Conservation (phyloP, 768 basidiomycete species). For the Dacryopinax spathularia region DNA sequence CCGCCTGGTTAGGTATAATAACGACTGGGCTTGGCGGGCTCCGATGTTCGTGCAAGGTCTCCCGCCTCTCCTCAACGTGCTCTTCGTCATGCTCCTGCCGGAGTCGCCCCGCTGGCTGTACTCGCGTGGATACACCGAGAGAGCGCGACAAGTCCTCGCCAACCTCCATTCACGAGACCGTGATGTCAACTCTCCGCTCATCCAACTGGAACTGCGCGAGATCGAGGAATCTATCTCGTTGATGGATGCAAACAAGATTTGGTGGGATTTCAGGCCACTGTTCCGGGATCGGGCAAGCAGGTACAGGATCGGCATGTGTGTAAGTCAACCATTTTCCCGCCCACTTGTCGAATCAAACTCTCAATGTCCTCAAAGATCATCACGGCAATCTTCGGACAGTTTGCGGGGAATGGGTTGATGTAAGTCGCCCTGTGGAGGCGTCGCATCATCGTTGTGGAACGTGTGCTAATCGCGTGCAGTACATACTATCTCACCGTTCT, state of each 20-base stretch:
- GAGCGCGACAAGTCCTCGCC: conserved; percentile 35
- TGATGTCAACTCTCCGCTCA: conserved; percentile 36
- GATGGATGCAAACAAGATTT: conserved; percentile 26
- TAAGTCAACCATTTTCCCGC: neutral
- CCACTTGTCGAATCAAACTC: neutral
- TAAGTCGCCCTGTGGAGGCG: too few relatives aligned
- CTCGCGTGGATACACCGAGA: conserved; percentile 30
- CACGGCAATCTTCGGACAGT: conserved; percentile 5
- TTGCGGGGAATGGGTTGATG: too few relatives aligned
- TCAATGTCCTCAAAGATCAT: neutral
- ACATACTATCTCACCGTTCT: conserved; percentile 21
- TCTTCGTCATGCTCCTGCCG: conserved; percentile 35
- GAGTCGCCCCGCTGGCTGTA: conserved; percentile 46
- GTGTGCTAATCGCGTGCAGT: conserved; percentile 30
- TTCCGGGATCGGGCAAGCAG: conserved; percentile 35
- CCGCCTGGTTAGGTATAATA: conserved; percentile 16
- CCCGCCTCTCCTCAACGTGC: conserved; percentile 35
- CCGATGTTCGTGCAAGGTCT: conserved; percentile 38
- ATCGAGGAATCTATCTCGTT: conserved; percentile 38
- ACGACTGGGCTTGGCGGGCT: conserved; percentile 35
- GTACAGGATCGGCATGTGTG: conserved; percentile 38
- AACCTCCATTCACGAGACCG: conserved; percentile 34
- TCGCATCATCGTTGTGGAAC: conserved; percentile 37
- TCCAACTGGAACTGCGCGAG: conserved; percentile 39
- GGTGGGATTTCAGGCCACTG: conserved; percentile 43